phyloP scores from a whole-genome alignment of 192 early-diverging fungal species.

The Coemansia sp. region DNA sequence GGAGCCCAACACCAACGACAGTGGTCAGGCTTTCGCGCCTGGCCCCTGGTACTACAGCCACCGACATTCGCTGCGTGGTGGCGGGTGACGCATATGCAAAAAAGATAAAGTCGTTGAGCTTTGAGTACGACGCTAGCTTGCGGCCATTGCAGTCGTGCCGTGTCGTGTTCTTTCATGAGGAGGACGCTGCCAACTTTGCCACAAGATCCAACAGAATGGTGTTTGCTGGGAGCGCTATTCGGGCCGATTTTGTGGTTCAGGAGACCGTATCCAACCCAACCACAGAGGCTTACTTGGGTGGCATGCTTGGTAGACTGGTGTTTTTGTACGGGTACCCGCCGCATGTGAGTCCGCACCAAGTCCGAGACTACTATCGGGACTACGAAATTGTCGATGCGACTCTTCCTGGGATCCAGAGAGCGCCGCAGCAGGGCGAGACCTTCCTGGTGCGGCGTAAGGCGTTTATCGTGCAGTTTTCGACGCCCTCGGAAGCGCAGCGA shows the following conservation, averaged over 20 bases:
- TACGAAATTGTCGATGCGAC: constrained; percentile 42
- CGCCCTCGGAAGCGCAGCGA: constrained; percentile 27
- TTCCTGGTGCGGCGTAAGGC: constrained; percentile 35
- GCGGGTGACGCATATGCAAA: background rate
- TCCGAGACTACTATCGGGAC: constrained; percentile 27
- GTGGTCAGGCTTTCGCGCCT: constrained; percentile 35
- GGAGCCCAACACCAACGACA: constrained; percentile 18
- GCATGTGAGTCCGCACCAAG: constrained; percentile 24
- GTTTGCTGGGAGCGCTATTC: constrained; percentile 16
- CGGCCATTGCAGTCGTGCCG: constrained; percentile 33
- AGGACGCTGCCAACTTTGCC: constrained; percentile 21
- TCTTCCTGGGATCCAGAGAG: constrained; percentile 38
- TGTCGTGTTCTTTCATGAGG: constrained; percentile 17
- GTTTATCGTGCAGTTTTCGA: constrained; percentile 39
- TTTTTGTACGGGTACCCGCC: constrained; percentile 44
- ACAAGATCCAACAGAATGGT: constrained; percentile 8
- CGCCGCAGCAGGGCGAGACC: constrained; percentile 27
- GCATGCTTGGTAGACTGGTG: constrained; percentile 26
- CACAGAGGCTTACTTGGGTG: constrained; percentile 21
- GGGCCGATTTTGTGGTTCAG: constrained; percentile 21
- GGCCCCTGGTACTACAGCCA: constrained; percentile 20
- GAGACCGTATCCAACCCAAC: constrained; percentile 18
- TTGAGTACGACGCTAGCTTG: constrained; percentile 32
- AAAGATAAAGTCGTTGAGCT: constrained; percentile 23
- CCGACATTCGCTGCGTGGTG: constrained; percentile 18